Evolutionary conservation across 257 asterid species (phyloP).

Genomic region (Solanum ahanhuiri): DNA sequence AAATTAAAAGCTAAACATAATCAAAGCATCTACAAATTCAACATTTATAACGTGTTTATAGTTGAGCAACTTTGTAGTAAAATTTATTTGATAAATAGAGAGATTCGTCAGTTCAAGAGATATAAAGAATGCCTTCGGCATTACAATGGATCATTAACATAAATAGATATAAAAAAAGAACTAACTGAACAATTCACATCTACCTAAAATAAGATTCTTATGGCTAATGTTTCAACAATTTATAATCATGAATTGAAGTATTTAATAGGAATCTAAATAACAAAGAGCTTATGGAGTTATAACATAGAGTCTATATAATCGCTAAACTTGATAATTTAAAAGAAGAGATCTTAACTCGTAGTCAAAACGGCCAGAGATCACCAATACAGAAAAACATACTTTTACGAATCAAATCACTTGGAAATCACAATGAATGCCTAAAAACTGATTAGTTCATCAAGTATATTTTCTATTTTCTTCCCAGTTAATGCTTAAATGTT

Average conservation of each 20-base stretch:
- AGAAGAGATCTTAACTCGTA: too few species aligned
- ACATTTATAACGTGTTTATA: conserved; percentile 3
- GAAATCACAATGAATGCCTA: background rate
- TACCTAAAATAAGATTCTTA: background rate
- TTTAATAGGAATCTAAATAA: too few species aligned
- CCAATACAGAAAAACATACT: too few species aligned
- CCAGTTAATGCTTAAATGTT: too few species aligned
- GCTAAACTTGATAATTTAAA: too few species aligned
- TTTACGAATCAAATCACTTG: background rate
- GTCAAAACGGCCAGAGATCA: background rate
- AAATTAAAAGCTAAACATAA: too few species aligned
- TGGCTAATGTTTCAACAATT: background rate
- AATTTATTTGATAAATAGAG: conserved; percentile 45
- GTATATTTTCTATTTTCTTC: background rate
- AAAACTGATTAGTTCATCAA: too few species aligned
- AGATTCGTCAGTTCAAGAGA: conserved; percentile 54
- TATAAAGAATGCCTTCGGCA: background rate
- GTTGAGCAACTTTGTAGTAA: conserved; percentile 54
- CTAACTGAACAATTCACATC: background rate
- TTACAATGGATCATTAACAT: background rate
- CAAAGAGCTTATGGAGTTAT: too few species aligned
- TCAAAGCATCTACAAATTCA: too few species aligned
- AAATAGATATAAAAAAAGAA: background rate
- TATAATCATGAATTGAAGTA: background rate
- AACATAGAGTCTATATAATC: too few species aligned